Percentiles rank a stretch among this genome's conserved stretches.
Conservation (phyloP, 768 basidiomycete genomes). For the Tricholoma bakamatsutake region DNA sequence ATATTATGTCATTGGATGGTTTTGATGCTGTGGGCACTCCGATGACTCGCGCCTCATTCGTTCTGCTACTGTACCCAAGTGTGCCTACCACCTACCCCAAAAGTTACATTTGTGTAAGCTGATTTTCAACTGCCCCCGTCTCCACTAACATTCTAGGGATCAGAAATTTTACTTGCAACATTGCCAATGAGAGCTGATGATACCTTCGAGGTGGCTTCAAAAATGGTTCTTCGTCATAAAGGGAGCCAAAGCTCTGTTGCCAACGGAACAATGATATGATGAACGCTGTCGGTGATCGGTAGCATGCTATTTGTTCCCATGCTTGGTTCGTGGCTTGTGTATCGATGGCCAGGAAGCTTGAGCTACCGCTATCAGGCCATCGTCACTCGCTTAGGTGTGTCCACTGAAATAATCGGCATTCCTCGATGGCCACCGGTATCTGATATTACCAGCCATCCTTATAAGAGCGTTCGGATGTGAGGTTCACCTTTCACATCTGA, state of each 20-base stretch:
- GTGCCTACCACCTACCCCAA: too few species aligned
- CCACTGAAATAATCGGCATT: neutral
- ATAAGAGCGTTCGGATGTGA: neutral
- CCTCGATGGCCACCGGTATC: neutral
- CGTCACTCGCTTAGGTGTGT: too few species aligned
- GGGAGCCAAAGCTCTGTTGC: neutral
- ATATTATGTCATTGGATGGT: constrained; percentile 73
- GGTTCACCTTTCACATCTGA: neutral
- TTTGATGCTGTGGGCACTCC: neutral
- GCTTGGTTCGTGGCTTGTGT: neutral
- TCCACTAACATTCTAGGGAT: neutral
- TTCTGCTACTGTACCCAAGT: neutral
- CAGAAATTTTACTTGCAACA: neutral
- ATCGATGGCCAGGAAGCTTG: neutral
- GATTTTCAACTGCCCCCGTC: neutral
- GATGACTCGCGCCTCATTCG: neutral
- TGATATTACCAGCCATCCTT: neutral
- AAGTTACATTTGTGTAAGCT: neutral
- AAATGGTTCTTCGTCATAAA: neutral
- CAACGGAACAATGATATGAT: neutral
- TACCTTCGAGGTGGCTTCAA: neutral
- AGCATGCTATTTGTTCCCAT: neutral
- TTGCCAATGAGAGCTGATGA: neutral
- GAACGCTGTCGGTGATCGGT: neutral
- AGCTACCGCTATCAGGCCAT: neutral